Evolutionary conservation across 148 eudicot genomes (phyloP).

Genomic region (Rhododendron molle): DNA sequence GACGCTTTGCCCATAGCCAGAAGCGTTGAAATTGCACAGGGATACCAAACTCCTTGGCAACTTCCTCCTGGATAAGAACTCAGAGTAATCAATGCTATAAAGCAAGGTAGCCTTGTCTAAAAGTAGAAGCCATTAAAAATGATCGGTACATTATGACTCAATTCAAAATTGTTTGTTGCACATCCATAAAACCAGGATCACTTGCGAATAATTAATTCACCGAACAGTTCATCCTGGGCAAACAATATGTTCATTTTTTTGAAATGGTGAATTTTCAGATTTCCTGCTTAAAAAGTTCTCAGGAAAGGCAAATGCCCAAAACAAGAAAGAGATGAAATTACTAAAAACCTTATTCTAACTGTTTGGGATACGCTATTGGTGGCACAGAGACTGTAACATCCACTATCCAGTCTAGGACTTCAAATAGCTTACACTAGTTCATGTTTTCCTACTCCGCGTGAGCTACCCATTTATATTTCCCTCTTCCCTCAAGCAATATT

Average conservation of each 20-base stretch:
- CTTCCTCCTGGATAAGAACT: constrained; percentile 58
- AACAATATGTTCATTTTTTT: not conserved
- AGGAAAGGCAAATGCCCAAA: not conserved
- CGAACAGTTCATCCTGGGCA: not conserved
- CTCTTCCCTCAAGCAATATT: not conserved
- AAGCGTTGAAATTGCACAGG: constrained; percentile 91
- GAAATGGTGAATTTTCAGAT: not conserved
- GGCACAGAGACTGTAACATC: not conserved
- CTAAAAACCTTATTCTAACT: not conserved
- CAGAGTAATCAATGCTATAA: not conserved
- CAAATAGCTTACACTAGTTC: not conserved
- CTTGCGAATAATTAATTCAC: not conserved
- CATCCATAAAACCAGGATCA: not conserved
- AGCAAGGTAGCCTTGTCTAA: not conserved
- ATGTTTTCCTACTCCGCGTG: not conserved
- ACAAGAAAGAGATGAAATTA: not conserved
- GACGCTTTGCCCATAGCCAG: constrained; percentile 98
- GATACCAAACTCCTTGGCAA: constrained; percentile 84
- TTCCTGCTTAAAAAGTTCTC: not conserved
- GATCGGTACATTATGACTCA: no score
- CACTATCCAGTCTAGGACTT: not conserved
- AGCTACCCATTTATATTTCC: not conserved
- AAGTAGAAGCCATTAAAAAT: not conserved
- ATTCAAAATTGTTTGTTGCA: not conserved
- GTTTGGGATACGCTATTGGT: not conserved